Conservation (phyloP, 2,329 filamentous ascomycete genomes). For the Stemphylium beticola region DNA sequence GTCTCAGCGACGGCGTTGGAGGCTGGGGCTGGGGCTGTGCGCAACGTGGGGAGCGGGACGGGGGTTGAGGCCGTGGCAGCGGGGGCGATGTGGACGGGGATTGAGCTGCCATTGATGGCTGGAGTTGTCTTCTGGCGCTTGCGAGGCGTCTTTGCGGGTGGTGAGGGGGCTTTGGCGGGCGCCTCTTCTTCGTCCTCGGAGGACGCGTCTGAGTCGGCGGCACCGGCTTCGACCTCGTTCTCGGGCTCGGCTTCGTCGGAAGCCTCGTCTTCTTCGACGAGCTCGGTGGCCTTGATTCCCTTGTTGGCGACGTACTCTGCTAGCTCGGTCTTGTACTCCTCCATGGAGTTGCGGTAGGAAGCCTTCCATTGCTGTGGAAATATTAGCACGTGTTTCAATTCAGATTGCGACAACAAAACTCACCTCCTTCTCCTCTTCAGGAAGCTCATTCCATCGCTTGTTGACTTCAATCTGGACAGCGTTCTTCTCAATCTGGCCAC, state of each 20-base stretch:
- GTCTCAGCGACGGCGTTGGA: conserved; percentile 19
- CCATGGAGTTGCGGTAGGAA: conserved; percentile 60
- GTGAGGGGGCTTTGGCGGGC: conserved; percentile 45
- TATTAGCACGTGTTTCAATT: neutral
- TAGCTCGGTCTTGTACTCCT: conserved; percentile 62
- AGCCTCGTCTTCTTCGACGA: conserved; percentile 49
- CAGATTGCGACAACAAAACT: conserved; percentile 23
- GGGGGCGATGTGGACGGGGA: conserved; percentile 23
- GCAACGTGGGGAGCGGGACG: conserved; percentile 35
- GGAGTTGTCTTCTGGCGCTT: conserved; percentile 49
- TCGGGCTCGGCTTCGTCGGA: conserved; percentile 31
- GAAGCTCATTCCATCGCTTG: conserved; percentile 82
- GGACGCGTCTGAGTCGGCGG: conserved; percentile 52
- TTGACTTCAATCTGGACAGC: conserved; percentile 89
- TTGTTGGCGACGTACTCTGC: conserved; percentile 61
- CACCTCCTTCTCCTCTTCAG: conserved; percentile 72
- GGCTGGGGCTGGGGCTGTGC: conserved; percentile 17
- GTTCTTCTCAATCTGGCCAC: conserved; percentile 77
- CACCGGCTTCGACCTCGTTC: conserved; percentile 42
- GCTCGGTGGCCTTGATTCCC: conserved; percentile 49
- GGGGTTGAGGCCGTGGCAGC: conserved; percentile 25
- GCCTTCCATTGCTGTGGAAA: conserved; percentile 46
- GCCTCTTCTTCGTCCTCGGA: conserved; percentile 43
- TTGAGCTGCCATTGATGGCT: conserved; percentile 31
- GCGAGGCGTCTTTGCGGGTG: conserved; percentile 44